A percentile compares a stretch with the other conserved stretches of the same genome.
phyloP scores from a whole-genome alignment of 2,329 filamentous ascomycete species.

The Zopfia rhizophila region DNA sequence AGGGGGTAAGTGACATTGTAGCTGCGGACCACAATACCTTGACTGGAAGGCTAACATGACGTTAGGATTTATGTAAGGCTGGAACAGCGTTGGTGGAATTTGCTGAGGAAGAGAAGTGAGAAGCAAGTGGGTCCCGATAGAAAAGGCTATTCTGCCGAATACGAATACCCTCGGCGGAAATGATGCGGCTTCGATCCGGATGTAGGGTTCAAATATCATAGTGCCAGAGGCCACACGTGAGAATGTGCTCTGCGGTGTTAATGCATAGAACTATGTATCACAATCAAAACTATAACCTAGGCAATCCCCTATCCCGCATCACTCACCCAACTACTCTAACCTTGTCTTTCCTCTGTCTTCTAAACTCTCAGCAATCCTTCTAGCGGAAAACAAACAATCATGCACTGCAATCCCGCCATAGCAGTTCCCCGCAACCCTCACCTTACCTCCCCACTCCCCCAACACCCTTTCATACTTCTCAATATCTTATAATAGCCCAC shows the following conservation, averaged over 20 bases:
- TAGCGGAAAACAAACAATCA: slow-evolving; percentile 39
- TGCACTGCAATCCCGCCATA: slow-evolving; percentile 55
- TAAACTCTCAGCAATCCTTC: slow-evolving; percentile 1
- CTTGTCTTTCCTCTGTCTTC: background rate
- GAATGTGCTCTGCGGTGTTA: no score
- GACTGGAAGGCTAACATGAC: slow-evolving; percentile 18
- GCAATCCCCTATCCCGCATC: no score
- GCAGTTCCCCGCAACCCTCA: slow-evolving; percentile 66
- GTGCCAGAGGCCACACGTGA: no score
- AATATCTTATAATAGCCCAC: slow-evolving; percentile 77
- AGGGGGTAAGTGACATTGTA: slow-evolving; percentile 51
- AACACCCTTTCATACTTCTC: slow-evolving; percentile 65
- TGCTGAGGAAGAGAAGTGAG: slow-evolving; percentile 36
- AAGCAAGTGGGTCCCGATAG: no score
- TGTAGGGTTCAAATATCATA: no score
- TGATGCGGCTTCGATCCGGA: no score
- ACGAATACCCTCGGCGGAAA: no score
- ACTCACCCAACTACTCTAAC: slow-evolving; percentile 1
- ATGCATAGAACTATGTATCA: no score
- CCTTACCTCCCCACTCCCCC: slow-evolving; percentile 65
- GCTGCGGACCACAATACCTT: background rate
- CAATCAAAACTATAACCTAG: no score
- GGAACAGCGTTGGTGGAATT: slow-evolving; percentile 60
- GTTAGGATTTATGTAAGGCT: slow-evolving; percentile 54
- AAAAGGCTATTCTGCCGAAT: no score